Conservation (phyloP, 192 early-diverging fungal genomes). For the Allomyces macrogynus region DNA sequence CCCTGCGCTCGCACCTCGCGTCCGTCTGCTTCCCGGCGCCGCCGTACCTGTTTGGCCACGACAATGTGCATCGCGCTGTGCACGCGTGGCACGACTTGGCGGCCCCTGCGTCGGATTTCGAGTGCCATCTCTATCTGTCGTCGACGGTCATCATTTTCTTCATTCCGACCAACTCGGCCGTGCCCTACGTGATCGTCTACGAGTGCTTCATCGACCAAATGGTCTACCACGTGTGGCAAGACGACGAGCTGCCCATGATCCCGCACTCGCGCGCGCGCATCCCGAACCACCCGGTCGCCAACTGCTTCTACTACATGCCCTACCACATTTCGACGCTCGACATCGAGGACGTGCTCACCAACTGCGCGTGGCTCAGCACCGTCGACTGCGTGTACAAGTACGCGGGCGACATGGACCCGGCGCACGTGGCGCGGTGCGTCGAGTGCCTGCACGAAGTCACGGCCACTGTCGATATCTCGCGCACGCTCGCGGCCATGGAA, state of each 20-base stretch:
- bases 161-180: neutral
- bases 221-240: neutral
- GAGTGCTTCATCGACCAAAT: neutral
- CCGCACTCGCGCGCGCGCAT: neutral
- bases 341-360: neutral
- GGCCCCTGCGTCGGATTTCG: neutral
- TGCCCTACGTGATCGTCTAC: neutral
- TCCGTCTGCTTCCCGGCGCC: neutral
- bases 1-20: neutral
- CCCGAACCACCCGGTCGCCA: too few relatives aligned
- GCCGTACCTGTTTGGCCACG: neutral
- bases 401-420: neutral
- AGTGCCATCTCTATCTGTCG: neutral
- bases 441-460: neutral
- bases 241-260: neutral
- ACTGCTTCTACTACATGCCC: neutral
- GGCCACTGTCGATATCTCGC: neutral
- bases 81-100: neutral
- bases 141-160: neutral
- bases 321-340: neutral
- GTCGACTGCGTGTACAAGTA: neutral
- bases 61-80: neutral
- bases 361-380: neutral
- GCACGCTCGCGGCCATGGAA: neutral
- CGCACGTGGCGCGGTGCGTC: neutral